Conservation (phyloP, 768 basidiomycete species). For the Phlegmacium glaucopus region DNA sequence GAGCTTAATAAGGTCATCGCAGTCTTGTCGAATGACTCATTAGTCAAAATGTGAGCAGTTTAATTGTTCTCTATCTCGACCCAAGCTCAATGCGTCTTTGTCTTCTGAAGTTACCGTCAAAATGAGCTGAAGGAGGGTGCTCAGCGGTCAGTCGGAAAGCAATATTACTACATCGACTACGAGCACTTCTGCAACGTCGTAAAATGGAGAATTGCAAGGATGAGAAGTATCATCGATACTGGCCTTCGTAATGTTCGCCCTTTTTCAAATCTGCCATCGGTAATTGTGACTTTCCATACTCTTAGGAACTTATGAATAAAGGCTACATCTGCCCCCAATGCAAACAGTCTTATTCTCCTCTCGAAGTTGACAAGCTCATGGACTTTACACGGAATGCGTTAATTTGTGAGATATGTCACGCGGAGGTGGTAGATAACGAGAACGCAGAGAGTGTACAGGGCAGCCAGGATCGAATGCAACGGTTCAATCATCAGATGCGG, state of each 20-base stretch:
- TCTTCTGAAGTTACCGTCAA: conserved; percentile 68
- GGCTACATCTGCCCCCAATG: conserved; percentile 97
- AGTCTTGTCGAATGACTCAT: conserved; percentile 69
- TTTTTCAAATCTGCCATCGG: background rate
- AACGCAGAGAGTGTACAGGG: conserved; percentile 81
- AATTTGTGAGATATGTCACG: conserved; percentile 83
- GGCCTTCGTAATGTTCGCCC: conserved; percentile 78
- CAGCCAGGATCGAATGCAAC: conserved; percentile 92
- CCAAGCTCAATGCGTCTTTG: background rate
- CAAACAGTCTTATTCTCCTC: conserved; percentile 74
- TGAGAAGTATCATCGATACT: conserved; percentile 87
- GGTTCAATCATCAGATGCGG: conserved; percentile 89
- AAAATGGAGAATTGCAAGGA: conserved; percentile 94
- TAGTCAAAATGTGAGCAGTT: conserved; percentile 71
- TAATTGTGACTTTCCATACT: background rate
- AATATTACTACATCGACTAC: conserved; percentile 97
- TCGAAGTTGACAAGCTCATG: conserved; percentile 84
- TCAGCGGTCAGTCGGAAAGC: conserved; percentile 80
- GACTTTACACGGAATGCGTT: conserved; percentile 65
- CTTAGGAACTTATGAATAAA: conserved; percentile 91
- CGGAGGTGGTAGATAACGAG: conserved; percentile 89
- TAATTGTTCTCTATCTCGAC: conserved; percentile 2
- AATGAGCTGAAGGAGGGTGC: conserved; percentile 91
- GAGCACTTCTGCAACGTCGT: conserved; percentile 95
- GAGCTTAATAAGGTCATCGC: conserved; percentile 90